Percentiles rank a stretch among this genome's conserved stretches.
Conservation (phyloP, 257 asterid genomes). For the Cruciata laevipes region DNA sequence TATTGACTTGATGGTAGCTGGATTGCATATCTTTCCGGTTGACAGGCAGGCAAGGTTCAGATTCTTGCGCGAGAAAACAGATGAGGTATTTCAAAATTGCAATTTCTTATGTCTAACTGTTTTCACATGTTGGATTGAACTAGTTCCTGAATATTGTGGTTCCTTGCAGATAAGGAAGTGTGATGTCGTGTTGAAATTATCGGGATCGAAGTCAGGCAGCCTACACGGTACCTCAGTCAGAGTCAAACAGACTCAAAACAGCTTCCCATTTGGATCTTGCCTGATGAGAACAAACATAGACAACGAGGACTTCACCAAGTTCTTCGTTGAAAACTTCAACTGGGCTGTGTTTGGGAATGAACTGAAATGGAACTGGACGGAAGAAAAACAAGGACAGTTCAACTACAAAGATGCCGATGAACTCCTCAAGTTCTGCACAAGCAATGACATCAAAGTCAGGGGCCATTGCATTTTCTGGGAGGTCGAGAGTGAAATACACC, state of each 20-base stretch:
- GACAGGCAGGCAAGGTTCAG: constrained; percentile 54
- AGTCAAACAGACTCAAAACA: constrained; percentile 60
- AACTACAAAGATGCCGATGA: constrained; percentile 87
- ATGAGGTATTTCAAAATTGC: constrained; percentile 53
- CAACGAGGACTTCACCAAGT: constrained; percentile 64
- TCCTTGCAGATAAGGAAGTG: constrained; percentile 71
- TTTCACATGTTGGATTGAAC: neutral
- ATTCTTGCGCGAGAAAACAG: constrained; percentile 49
- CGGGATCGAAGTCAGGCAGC: constrained; percentile 37
- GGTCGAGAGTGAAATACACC: constrained; percentile 53
- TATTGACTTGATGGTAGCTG: constrained; percentile 76
- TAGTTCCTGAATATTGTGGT: neutral
- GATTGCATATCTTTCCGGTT: constrained; percentile 76
- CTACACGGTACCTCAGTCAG: constrained; percentile 41
- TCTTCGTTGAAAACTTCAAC: constrained; percentile 68
- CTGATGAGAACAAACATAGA: constrained; percentile 52
- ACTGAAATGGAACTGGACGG: constrained; percentile 92
- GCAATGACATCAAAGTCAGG: constrained; percentile 52
- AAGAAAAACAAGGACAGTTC: constrained; percentile 60
- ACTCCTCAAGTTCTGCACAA: constrained; percentile 45
- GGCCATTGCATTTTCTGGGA: constrained; percentile 99
- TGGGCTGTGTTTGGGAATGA: constrained; percentile 92
- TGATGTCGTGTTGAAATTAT: constrained; percentile 58
- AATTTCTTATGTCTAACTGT: neutral
- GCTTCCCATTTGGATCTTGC: constrained; percentile 82